These are phyloP conservation scores for Ophiocordyceps australis DNA, from an alignment of 2,329 filamentous ascomycete species.

Conservation along the genomic window DNA sequence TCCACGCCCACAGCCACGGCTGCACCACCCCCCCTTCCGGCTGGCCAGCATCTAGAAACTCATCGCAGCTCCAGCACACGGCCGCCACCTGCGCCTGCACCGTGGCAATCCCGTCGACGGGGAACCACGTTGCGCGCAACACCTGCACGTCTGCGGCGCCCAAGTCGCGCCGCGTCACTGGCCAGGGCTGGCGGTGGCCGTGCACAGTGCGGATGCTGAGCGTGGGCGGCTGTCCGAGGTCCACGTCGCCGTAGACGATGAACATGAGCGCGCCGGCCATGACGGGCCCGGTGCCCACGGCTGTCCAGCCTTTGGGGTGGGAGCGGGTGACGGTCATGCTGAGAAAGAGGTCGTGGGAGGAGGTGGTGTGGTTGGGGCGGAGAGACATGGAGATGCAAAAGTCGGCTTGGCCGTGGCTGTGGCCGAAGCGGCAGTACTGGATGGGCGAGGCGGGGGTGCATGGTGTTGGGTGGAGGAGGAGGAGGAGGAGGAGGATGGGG, in stretches of 20 bases:
- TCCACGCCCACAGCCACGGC: conserved; percentile 10
- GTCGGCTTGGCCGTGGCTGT: conserved; percentile 1
- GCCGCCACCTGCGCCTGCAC: conserved; percentile 2
- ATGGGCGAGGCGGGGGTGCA: conserved; percentile 2
- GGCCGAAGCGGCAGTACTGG: conserved; percentile 6
- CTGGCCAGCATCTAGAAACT: conserved; percentile 5
- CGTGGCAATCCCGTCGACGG: conserved; percentile 1
- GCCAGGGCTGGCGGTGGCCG: conserved; percentile 3
- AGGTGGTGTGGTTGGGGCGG: conserved; percentile 5
- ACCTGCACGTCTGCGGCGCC: conserved; percentile 3
- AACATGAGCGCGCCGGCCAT: conserved; percentile 7
- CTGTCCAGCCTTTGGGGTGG: conserved; percentile 4
- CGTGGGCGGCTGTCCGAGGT: conserved; percentile 2
- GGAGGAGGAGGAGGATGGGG: not conserved
- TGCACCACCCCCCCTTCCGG: conserved; percentile 5
- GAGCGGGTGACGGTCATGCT: conserved; percentile 2
- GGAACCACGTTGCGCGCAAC: conserved; percentile 4
- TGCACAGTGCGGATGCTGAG: conserved; percentile 4
- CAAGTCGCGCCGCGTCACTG: conserved; percentile 1
- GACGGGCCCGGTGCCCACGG: conserved; percentile 4
- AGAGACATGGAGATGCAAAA: conserved; percentile 6
- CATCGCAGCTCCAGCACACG: conserved; percentile 8
- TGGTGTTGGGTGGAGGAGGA: too few relatives aligned
- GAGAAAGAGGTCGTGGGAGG: conserved; percentile 5
- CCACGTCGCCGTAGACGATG: conserved; percentile 6